phyloP scores from a whole-genome alignment of 768 basidiomycete species.

The Cystoderma amianthinum region DNA sequence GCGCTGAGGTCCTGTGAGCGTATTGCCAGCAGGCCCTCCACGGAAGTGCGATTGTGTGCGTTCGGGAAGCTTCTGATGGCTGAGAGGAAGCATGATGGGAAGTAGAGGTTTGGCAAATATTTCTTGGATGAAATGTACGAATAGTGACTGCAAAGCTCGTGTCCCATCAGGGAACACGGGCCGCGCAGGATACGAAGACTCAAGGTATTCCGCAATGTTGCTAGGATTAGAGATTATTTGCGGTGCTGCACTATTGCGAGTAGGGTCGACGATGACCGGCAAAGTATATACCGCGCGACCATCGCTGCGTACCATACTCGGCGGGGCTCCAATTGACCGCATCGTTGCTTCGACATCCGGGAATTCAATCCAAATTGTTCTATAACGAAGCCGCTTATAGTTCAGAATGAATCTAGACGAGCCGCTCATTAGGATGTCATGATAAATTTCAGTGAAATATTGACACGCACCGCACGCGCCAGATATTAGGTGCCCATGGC shows the following conservation, averaged over 20 bases:
- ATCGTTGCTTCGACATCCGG: constrained; percentile 60
- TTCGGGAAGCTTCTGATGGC: constrained; percentile 52
- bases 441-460: neutral
- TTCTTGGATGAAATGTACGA: constrained; percentile 66
- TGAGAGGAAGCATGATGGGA: constrained; percentile 64
- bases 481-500: constrained; percentile 74
- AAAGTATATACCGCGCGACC: constrained; percentile 61
- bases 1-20: constrained; percentile 32
- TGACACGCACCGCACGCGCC: constrained; percentile 53
- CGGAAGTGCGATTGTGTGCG: constrained; percentile 48
- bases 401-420: constrained; percentile 61
- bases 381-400: constrained; percentile 65
- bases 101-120: constrained; percentile 59
- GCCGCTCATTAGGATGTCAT: neutral
- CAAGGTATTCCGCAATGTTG: constrained; percentile 67
- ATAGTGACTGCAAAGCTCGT: constrained; percentile 59
- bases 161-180: constrained; percentile 68
- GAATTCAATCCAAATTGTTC: constrained; percentile 66
- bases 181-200: constrained; percentile 58
- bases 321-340: constrained; percentile 51
- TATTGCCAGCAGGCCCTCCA: constrained; percentile 9
- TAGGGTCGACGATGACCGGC: constrained; percentile 62
- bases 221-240: constrained; percentile 52
- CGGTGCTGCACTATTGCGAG: constrained; percentile 34
- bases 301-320: constrained; percentile 44